These are phyloP conservation scores for Royoungia palumana DNA, from an alignment of 768 basidiomycete species.

Conservation along the genomic window DNA sequence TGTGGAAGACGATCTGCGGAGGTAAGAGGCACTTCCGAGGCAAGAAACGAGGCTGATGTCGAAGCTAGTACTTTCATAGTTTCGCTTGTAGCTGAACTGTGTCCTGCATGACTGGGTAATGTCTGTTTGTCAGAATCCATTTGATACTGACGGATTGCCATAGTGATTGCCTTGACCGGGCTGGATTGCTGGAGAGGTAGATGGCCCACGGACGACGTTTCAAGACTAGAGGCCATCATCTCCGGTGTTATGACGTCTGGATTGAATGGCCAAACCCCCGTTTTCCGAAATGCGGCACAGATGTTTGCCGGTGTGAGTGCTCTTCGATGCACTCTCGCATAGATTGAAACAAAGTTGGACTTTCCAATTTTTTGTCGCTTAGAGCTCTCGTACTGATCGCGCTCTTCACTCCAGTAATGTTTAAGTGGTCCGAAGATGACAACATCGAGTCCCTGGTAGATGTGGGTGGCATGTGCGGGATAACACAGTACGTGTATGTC, in stretches of 20 bases:
- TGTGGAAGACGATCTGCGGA: background rate
- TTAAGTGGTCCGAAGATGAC: too few relatives aligned
- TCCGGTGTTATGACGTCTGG: slow-evolving; percentile 15
- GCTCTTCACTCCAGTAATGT: background rate
- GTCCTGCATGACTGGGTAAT: background rate
- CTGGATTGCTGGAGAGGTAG: background rate
- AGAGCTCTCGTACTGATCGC: background rate
- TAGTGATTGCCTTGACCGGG: background rate
- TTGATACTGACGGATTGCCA: background rate
- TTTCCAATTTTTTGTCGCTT: background rate
- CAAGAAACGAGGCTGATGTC: background rate
- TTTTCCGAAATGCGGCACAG: background rate
- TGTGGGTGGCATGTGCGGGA: background rate
- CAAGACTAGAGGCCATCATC: slow-evolving; percentile 24
- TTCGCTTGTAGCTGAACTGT: background rate
- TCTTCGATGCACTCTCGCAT: background rate
- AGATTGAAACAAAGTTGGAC: background rate
- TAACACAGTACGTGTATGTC: background rate
- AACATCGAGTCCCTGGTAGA: background rate
- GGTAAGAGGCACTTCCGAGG: background rate
- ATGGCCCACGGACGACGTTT: background rate
- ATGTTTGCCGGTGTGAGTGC: background rate
- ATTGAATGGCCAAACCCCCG: slow-evolving; percentile 26
- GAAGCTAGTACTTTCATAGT: background rate
- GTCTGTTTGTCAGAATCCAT: background rate